Conservation (phyloP, 2,329 filamentous ascomycete genomes). For the Chaetomiaceae sp. region DNA sequence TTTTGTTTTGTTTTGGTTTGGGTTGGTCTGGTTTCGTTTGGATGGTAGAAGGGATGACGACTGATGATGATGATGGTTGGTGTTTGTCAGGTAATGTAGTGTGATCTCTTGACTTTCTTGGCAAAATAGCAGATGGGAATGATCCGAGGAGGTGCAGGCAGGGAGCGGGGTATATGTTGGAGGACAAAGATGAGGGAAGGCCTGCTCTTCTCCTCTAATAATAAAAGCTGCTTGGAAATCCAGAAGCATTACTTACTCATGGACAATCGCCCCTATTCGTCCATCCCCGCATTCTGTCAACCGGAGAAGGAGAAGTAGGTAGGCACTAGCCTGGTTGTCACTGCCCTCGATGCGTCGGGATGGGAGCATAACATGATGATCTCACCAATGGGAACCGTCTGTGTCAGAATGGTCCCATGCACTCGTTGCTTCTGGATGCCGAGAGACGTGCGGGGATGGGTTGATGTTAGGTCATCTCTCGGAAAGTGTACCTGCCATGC, state of each 20-base stretch:
- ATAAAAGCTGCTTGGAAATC: background rate
- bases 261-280: no score
- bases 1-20: background rate
- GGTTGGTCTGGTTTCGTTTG: background rate
- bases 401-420: background rate
- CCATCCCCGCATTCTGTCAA: slow-evolving; percentile 3
- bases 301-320: no score
- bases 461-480: background rate
- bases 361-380: slow-evolving; percentile 18
- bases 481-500: background rate
- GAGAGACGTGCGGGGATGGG: slow-evolving; percentile 2
- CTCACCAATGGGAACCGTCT: slow-evolving; percentile 18
- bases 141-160: background rate
- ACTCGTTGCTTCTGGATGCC: background rate
- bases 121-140: background rate
- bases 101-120: background rate
- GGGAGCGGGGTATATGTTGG: slow-evolving; percentile 12
- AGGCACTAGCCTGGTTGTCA: background rate
- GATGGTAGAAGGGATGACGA: no score
- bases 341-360: background rate
- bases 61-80: no score
- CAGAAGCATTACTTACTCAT: no score
- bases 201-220: background rate
- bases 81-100: background rate
- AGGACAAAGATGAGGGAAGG: slow-evolving; percentile 5